These are phyloP conservation scores for Diaporthe ilicicola DNA, from an alignment of 2,329 filamentous ascomycete genomes.

Conservation along the genomic window DNA sequence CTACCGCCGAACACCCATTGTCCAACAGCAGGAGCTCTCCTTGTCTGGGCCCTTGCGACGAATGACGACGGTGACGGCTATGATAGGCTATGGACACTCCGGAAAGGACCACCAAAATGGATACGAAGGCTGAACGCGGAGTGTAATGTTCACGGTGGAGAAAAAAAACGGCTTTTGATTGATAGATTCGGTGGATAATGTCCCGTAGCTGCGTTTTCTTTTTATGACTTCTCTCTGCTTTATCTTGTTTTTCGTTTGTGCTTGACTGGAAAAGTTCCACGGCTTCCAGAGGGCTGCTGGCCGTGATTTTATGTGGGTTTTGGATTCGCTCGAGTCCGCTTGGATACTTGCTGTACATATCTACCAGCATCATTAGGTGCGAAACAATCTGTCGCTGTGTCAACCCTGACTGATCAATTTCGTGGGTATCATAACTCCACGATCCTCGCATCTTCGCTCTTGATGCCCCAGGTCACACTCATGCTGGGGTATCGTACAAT, in stretches of 20 bases:
- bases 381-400: conserved; percentile 1
- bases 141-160: background rate
- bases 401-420: background rate
- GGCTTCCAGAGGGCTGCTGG: background rate
- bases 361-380: background rate
- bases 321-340: conserved; percentile 4
- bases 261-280: background rate
- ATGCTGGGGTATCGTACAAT: background rate
- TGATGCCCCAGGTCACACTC: background rate
- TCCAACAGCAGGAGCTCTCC: background rate
- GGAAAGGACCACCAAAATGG: background rate
- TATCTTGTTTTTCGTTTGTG: background rate
- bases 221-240: conserved; percentile 4
- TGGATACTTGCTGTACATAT: conserved; percentile 2
- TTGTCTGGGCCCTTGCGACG: background rate
- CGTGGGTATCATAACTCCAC: too few species aligned
- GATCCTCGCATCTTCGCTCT: background rate
- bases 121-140: background rate
- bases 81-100: background rate
- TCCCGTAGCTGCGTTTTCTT: conserved; percentile 1
- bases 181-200: background rate
- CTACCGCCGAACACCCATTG: background rate
- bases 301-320: background rate
- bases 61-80: background rate
- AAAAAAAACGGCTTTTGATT: background rate